Evolutionary conservation across 1,139 yeast genomes (phyloP).

Genomic region (Geotrichum siamense): DNA sequence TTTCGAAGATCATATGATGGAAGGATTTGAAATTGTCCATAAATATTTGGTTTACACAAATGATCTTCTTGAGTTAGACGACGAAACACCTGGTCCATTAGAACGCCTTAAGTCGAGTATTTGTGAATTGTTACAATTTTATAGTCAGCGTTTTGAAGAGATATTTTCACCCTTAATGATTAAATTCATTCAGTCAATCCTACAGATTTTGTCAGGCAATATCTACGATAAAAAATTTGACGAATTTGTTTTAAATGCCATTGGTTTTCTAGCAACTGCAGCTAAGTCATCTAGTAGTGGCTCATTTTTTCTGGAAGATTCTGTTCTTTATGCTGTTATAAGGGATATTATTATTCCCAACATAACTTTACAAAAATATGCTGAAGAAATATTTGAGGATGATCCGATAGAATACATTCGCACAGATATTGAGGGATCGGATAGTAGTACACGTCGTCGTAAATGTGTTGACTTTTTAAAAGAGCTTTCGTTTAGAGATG

Average conservation of each 20-base stretch:
- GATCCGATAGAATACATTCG: conserved; percentile 92
- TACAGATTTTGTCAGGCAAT: conserved; percentile 65
- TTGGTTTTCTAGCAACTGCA: conserved; percentile 77
- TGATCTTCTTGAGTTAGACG: conserved; percentile 45
- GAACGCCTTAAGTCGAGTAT: conserved; percentile 76
- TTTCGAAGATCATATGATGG: conserved; percentile 80
- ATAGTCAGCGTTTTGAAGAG: conserved; percentile 87
- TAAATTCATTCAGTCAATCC: conserved; percentile 71
- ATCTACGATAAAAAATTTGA: conserved; percentile 76
- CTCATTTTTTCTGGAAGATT: conserved; percentile 55
- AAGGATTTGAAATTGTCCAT: conserved; percentile 75
- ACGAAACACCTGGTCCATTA: conserved; percentile 63
- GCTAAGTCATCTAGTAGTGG: conserved; percentile 62
- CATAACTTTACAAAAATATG: conserved; percentile 67
- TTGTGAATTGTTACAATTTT: conserved; percentile 76
- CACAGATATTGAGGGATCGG: conserved; percentile 91
- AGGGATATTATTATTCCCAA: conserved; percentile 85
- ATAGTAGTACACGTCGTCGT: conserved; percentile 84
- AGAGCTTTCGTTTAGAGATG: conserved; percentile 76
- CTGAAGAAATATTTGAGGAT: conserved; percentile 90
- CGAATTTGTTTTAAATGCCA: conserved; percentile 69
- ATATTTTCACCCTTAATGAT: conserved; percentile 73
- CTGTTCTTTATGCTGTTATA: conserved; percentile 66
- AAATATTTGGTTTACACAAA: conserved; percentile 64
- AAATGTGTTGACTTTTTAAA: conserved; percentile 86